Percentiles rank a stretch among this genome's conserved stretches.
These are phyloP conservation scores for Phialophora expanda DNA, from an alignment of 2,329 filamentous ascomycete species.

Conservation along the genomic window DNA sequence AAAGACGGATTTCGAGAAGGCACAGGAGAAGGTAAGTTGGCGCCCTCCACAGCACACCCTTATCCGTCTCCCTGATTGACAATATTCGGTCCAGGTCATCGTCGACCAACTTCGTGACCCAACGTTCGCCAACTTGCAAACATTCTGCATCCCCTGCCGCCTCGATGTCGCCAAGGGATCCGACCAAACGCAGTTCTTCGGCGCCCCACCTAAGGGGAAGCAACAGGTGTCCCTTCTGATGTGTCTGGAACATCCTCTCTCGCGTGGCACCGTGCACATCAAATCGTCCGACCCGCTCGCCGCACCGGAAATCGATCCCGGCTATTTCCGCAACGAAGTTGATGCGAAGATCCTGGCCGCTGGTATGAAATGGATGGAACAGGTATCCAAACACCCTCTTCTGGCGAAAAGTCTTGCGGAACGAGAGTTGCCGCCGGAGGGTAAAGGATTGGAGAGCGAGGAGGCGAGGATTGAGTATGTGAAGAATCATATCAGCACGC, in stretches of 20 bases:
- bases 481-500: constrained; percentile 44
- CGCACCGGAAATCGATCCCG: constrained; percentile 51
- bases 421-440: constrained; percentile 29
- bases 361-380: constrained; percentile 51
- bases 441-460: constrained; percentile 27
- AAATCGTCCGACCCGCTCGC: constrained; percentile 47
- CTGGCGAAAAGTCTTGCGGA: constrained; percentile 29
- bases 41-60: not conserved
- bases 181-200: constrained; percentile 36
- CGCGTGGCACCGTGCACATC: constrained; percentile 52
- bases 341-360: constrained; percentile 44
- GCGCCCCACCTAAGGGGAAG: constrained; percentile 26
- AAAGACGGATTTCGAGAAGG: constrained; percentile 44
- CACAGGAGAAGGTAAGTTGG: constrained; percentile 42
- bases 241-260: constrained; percentile 47
- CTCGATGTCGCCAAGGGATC: constrained; percentile 35
- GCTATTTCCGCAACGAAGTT: constrained; percentile 47
- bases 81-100: constrained; percentile 35
- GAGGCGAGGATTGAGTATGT: constrained; percentile 47
- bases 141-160: constrained; percentile 35
- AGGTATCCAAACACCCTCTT: constrained; percentile 27
- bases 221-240: constrained; percentile 34
- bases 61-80: not conserved
- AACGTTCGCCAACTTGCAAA: constrained; percentile 36
- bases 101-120: constrained; percentile 42